A percentile compares a stretch with the other conserved stretches of the same genome.
phyloP scores from a whole-genome alignment of 768 basidiomycete species.

The Trametes gibbosa region DNA sequence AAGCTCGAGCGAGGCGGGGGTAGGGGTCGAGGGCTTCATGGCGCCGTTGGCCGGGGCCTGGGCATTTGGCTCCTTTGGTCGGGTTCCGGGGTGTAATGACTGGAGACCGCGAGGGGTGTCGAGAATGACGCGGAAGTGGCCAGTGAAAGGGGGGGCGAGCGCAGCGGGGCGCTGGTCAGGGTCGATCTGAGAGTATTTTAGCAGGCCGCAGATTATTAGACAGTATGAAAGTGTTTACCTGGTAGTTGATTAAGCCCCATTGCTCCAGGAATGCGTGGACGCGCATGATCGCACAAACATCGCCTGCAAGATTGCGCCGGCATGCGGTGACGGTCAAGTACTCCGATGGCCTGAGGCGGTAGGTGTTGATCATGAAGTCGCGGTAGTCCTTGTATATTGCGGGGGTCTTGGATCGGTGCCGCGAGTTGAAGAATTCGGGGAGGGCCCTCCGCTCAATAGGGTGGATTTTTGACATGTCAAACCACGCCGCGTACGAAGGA shows the following conservation, averaged over 20 bases:
- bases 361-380: slow-evolving; percentile 99
- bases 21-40: slow-evolving; percentile 38
- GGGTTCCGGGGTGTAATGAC: slow-evolving; percentile 84
- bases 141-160: slow-evolving; percentile 95
- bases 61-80: slow-evolving; percentile 45
- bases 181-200: slow-evolving; percentile 66
- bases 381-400: slow-evolving; percentile 98
- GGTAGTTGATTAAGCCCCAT: slow-evolving; percentile 99
- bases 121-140: slow-evolving; percentile 96
- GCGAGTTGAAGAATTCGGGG: slow-evolving; percentile 97
- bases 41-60: slow-evolving; percentile 48
- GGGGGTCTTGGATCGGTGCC: slow-evolving; percentile 94
- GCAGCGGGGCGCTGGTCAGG: slow-evolving; percentile 94
- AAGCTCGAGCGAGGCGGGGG: slow-evolving; percentile 80
- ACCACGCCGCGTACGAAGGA: slow-evolving; percentile 97
- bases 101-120: slow-evolving; percentile 96
- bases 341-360: slow-evolving; percentile 88
- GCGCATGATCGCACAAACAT: slow-evolving; percentile 98
- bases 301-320: slow-evolving; percentile 91
- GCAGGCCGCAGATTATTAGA: background rate
- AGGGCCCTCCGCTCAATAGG: slow-evolving; percentile 88
- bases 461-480: slow-evolving; percentile 92
- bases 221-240: slow-evolving; percentile 53
- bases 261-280: slow-evolving; percentile 99
- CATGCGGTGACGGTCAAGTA: slow-evolving; percentile 98